phyloP scores from a whole-genome alignment of 2,329 filamentous ascomycete species.

The Proliferodiscus dingleyae region DNA sequence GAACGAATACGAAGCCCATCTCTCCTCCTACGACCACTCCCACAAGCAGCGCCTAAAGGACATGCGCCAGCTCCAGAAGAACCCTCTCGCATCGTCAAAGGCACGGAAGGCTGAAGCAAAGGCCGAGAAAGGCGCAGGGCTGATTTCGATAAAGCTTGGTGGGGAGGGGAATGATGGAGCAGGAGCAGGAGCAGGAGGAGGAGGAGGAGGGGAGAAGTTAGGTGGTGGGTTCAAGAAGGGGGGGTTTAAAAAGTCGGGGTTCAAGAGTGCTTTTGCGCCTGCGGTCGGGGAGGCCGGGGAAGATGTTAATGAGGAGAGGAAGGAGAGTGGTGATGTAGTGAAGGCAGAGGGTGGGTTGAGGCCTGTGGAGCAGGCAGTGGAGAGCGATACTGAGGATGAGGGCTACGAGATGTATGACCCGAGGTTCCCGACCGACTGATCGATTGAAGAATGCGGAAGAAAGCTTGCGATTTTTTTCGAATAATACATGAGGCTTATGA shows the following conservation, averaged over 20 bases:
- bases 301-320: constrained; percentile 33
- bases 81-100: constrained; percentile 59
- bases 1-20: constrained; percentile 94
- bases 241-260: constrained; percentile 77
- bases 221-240: constrained; percentile 55
- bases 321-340: constrained; percentile 22
- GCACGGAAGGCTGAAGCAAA: constrained; percentile 67
- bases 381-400: constrained; percentile 66
- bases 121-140: constrained; percentile 52
- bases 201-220: constrained; percentile 3
- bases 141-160: constrained; percentile 63
- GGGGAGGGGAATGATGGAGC: constrained; percentile 31
- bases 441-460: background rate
- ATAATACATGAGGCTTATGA: too few species aligned
- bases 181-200: too few species aligned
- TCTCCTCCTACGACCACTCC: constrained; percentile 90
- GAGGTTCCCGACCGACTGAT: constrained; percentile 54
- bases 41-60: constrained; percentile 88
- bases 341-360: constrained; percentile 18
- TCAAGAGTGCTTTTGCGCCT: constrained; percentile 69
- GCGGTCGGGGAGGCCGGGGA: constrained; percentile 41
- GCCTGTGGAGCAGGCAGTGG: constrained; percentile 45
- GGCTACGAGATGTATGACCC: constrained; percentile 66
- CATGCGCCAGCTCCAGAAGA: constrained; percentile 78
- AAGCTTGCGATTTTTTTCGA: background rate